Evolutionary conservation across 768 basidiomycete genomes (phyloP), one percentile per base, ranked within the genome.

Genomic region (Lentinula lateritia): DNA sequence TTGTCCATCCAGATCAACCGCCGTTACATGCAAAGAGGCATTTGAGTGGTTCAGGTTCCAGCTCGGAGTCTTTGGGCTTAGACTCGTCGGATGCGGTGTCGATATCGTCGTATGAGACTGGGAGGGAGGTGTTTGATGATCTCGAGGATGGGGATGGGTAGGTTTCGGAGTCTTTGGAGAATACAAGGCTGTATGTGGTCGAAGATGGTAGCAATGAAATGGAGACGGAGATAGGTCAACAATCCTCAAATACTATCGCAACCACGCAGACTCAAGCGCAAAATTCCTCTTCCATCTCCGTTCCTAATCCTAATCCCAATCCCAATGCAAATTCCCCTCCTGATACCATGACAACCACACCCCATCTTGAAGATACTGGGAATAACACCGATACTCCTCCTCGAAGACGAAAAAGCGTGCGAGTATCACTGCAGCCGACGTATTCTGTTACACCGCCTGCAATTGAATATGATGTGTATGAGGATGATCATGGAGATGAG

Each of bases 391-490:
- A 12, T 57, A 42, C 52, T 16, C 12, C 58, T 9, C 70, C 76
- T 7, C 71, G 71, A 58, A 72, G 80, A 56, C 71, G 81, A 65
- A 93, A 93, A 73, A 91, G 89, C 67, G 92, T 93, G 38, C 78
- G 92, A 6, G 86, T 93, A 56, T 90, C 88, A 34, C 71, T 92
- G 41, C 80, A 86, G 48, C 92, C 92, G 9, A 90, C 88, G 38
- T 91, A 88, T 70, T 88, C 88, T 6, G 74, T 85, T 0, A 81
- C 90, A 1, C 89, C 90, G 7, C 88, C 88, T 42, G 86, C 85
- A 39, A 70, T 81, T 50, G 82, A 83, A 28, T 80, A 88, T 60
- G 81, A 83, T 6, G 28, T 3, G 28, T 78, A 73, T 18, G 74
- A 72, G 10, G 71, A 73, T 32, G 71, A 72, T 35, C 68, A 70